Evolutionary conservation across 2,329 filamentous ascomycete species (phyloP).

Genomic region (Tothia fuscella): DNA sequence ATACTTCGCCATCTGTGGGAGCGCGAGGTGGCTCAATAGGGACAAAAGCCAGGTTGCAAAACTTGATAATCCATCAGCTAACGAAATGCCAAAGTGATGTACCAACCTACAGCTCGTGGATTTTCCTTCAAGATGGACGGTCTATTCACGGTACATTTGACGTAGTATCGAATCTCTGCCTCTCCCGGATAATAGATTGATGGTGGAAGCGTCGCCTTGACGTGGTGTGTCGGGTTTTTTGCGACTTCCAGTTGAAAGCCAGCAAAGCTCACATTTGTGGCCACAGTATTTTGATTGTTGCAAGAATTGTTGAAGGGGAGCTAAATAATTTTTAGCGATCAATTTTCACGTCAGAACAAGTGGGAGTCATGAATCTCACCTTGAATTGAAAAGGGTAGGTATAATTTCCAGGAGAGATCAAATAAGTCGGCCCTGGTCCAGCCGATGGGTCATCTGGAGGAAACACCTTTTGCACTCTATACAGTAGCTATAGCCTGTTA

Average conservation of each 20-base stretch:
- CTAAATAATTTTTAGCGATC: conserved; percentile 17
- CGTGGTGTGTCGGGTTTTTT: conserved; percentile 45
- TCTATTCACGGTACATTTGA: conserved; percentile 91
- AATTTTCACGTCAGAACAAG: background rate
- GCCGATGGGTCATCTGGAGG: conserved; percentile 39
- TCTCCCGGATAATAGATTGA: conserved; percentile 79
- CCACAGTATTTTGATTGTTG: conserved; percentile 29
- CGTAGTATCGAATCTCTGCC: conserved; percentile 84
- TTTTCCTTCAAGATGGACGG: conserved; percentile 86
- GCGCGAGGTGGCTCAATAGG: conserved; percentile 82
- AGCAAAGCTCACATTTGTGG: conserved; percentile 31
- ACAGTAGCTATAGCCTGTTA: conserved; percentile 49
- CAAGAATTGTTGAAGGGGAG: conserved; percentile 62
- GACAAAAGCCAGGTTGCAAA: conserved; percentile 60
- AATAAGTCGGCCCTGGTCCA: conserved; percentile 20
- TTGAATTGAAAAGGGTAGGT: conserved; percentile 71
- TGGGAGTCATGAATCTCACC: conserved; percentile 32
- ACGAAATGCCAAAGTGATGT: background rate
- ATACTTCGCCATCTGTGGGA: conserved; percentile 63
- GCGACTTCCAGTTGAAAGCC: conserved; percentile 33
- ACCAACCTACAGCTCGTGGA: conserved; percentile 42
- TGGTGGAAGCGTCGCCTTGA: conserved; percentile 77
- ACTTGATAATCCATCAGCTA: conserved; percentile 9
- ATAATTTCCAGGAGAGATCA: conserved; percentile 54
- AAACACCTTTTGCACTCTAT: conserved; percentile 61